A percentile compares a stretch with the other conserved stretches of the same genome.
These are phyloP conservation scores for Leccinum disarticulatum DNA, from an alignment of 768 basidiomycete species.

Conservation along the genomic window DNA sequence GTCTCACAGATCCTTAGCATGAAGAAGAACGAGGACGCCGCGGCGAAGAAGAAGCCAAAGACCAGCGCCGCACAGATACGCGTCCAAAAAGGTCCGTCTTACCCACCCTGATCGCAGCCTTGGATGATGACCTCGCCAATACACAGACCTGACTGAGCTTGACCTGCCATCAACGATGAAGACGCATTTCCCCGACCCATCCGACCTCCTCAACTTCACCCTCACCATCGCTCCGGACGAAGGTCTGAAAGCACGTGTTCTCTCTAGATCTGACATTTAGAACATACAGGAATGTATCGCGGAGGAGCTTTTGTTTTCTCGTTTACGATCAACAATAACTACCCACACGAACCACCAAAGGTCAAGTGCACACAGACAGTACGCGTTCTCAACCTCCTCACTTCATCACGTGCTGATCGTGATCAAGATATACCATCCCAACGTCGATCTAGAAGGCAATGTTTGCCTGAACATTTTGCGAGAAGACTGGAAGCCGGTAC, in stretches of 20 bases:
- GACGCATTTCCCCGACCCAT: conserved; percentile 89
- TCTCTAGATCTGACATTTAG: conserved; percentile 4
- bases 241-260: conserved; percentile 48
- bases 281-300: conserved; percentile 88
- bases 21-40: conserved; percentile 99
- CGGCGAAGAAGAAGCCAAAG: conserved; percentile 97
- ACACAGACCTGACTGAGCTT: conserved; percentile 89
- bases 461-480: conserved; percentile 98
- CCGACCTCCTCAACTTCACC: conserved; percentile 94
- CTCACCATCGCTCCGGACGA: conserved; percentile 97
- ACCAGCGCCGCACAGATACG: conserved; percentile 97
- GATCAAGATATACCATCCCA: conserved; percentile 94
- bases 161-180: conserved; percentile 96
- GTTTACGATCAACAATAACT: conserved; percentile 95
- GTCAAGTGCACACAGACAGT: conserved; percentile 97
- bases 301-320: conserved; percentile 93
- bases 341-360: conserved; percentile 99
- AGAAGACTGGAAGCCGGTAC: conserved; percentile 99
- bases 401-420: conserved; percentile 5
- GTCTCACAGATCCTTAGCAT: conserved; percentile 89
- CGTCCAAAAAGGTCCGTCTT: conserved; percentile 89
- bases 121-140: conserved; percentile 5
- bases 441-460: conserved; percentile 96
- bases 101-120: not conserved
- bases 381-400: conserved; percentile 28